Evolutionary conservation across 2,329 filamentous ascomycete genomes (phyloP).

Genomic region (Pezicula carpinea): DNA sequence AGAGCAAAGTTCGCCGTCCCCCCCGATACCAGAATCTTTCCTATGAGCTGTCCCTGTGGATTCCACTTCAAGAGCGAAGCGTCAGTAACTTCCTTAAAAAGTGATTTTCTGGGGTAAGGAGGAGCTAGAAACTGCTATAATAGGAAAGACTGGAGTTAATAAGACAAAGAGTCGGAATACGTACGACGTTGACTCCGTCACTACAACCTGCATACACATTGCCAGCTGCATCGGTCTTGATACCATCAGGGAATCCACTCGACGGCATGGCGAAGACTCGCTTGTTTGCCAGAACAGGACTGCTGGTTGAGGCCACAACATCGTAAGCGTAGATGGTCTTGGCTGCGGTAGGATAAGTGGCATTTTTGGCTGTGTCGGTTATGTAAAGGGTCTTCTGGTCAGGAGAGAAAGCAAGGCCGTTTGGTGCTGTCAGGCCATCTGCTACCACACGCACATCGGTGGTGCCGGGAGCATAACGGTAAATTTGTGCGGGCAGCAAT

Average conservation of each 20-base stretch:
- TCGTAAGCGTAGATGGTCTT: slow-evolving; percentile 34
- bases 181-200: slow-evolving; percentile 52
- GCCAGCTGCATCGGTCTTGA: slow-evolving; percentile 45
- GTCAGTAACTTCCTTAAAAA: too few species aligned
- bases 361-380: slow-evolving; percentile 43
- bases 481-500: slow-evolving; percentile 51
- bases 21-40: slow-evolving; percentile 43
- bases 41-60: slow-evolving; percentile 41
- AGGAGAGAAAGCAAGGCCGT: slow-evolving; percentile 54
- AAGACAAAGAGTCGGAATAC: slow-evolving; percentile 41
- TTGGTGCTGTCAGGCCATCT: slow-evolving; percentile 50
- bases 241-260: slow-evolving; percentile 52
- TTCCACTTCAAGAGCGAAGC: too few species aligned
- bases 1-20: slow-evolving; percentile 13
- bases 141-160: slow-evolving; percentile 47
- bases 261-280: slow-evolving; percentile 49
- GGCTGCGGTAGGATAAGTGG: slow-evolving; percentile 33
- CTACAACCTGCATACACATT: slow-evolving; percentile 50
- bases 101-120: too few species aligned
- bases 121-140: too few species aligned
- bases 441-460: slow-evolving; percentile 50
- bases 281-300: slow-evolving; percentile 7
- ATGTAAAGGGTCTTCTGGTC: slow-evolving; percentile 48
- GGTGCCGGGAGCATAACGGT: slow-evolving; percentile 46
- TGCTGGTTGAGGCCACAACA: slow-evolving; percentile 1